phyloP scores from a whole-genome alignment of 169 alveolate genomes.

The Toxoplasma gondii region DNA sequence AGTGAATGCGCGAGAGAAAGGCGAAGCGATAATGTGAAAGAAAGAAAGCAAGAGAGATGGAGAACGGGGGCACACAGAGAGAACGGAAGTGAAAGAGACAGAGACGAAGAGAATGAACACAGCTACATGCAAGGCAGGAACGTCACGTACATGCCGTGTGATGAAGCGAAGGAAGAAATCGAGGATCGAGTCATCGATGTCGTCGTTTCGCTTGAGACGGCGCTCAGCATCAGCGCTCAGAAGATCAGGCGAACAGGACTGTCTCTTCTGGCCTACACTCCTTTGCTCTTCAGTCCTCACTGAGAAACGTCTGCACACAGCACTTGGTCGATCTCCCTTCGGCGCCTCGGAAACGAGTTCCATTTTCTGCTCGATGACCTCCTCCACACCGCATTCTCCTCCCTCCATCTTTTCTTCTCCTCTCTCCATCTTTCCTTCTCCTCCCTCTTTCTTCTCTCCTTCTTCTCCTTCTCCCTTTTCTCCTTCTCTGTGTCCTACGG shows the following conservation, averaged over 20 bases:
- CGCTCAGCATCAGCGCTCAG: not conserved
- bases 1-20: not conserved
- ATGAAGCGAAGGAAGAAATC: constrained; percentile 65
- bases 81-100: too few relatives aligned
- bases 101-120: too few relatives aligned
- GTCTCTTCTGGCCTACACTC: not conserved
- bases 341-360: not conserved
- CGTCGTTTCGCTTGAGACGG: constrained; percentile 57
- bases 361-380: not conserved
- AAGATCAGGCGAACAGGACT: not conserved
- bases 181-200: constrained; percentile 60
- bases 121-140: too few relatives aligned
- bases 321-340: not conserved
- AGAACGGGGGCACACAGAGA: too few relatives aligned
- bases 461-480: not conserved
- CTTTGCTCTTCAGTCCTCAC: not conserved
- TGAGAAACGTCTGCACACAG: not conserved
- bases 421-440: not conserved
- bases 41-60: too few relatives aligned
- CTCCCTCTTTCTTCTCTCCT: not conserved
- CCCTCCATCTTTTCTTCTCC: not conserved
- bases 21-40: too few relatives aligned
- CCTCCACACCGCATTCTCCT: not conserved
- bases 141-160: constrained; percentile 55
- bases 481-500: too few relatives aligned